Evolutionary conservation across 1,284 basidiomycete genomes (phyloP), one percentile per base, ranked within the genome.

Genomic region (Cystobasidium pallidum): DNA sequence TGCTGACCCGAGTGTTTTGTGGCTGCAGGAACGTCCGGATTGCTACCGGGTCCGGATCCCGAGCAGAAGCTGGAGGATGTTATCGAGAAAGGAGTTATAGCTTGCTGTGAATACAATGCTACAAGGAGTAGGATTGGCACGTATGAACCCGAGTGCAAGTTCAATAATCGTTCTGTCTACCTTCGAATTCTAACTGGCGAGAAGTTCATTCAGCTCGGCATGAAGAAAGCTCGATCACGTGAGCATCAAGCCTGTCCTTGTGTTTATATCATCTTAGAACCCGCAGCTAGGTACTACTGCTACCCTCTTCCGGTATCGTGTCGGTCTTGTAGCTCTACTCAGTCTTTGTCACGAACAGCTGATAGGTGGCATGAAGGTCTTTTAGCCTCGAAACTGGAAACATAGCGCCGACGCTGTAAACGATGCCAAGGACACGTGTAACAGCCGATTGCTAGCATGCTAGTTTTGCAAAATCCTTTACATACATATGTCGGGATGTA

Each of bases 201-300:
- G 49, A 51, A 51, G 49, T 51, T 51, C 49, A 51, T 51, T 51
- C 49, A 45, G 7, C 43, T 45, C 11, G 43, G 49, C 49, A 51
- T 24, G 4, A 51, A 51, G n/a, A 19, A 51, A 51, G 49, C 49
- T 51, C 49, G 49, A 51, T 51, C 49, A 51, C n/a, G 21, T 28
- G 21, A 47, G 36, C 36, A 39, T 6, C 6, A 7, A 13, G 36
- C 36, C 36, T 39, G 36, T n/a, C n/a, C n/a, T n/a, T n/a, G n/a
- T n/a, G n/a, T n/a, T n/a, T n/a, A n/a, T n/a, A n/a, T n/a, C n/a
- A n/a, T n/a, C n/a, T n/a, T n/a, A n/a, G n/a, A n/a, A n/a, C n/a
- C n/a, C n/a, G n/a, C n/a, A n/a, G n/a, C n/a, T n/a, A n/a, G n/a
- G n/a, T n/a, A n/a, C n/a, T n/a, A n/a, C n/a, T n/a, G n/a, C n/a